Base-by-base conservation (phyloP, 805 yeast species). In the Sungouiozyma ichnusensis region DNA sequence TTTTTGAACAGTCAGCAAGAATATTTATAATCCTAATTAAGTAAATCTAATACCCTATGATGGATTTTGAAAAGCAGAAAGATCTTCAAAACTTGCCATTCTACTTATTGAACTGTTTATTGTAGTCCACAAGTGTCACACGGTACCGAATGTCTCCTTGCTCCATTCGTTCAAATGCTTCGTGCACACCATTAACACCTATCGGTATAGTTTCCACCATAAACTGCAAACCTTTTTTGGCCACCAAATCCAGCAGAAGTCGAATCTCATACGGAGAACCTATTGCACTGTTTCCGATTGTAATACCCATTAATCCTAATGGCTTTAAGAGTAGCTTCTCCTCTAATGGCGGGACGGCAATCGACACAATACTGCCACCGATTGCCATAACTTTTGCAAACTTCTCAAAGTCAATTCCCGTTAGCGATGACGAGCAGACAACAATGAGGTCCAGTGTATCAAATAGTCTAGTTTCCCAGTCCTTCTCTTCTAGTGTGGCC, bases 171-270 rank as follows among this genome's bases (percentile, higher is more conserved):
- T 65, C 62, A 63, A 73, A 72, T 1, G 71, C 78, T 32, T 57
- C 53, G 13, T 62, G 52, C 35, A 72, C 70, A 48, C 65, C 65
- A 33, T 58, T 65, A 49, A 64, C 76, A 44, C 58, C 55, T 37
- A 75, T 67, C 20, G 71, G 74, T 20, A 74, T 54, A 32, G 66
- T 68, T 60, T 75, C 79, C 41, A 73, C 60, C 77, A 75, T 71
- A 19, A 77, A 72, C 48, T 66, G 66, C 45, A 74, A 58, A 20
- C 66, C 57, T 35, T 72, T 55, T 37, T 72, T 62, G 6, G 71
- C 69, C 27, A 75, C 76, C 41, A 76, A 45, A 18, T 70, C 51
- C 49, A 76, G 62, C 73, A 75, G 67, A 38, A 67, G 65, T 31
- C 58, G 52, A 36, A 72, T 69, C 53, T 75, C 79, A 8, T 51